Base-by-base conservation (phyloP, 2,329 filamentous ascomycete species). In the Colletotrichum sp. region DNA sequence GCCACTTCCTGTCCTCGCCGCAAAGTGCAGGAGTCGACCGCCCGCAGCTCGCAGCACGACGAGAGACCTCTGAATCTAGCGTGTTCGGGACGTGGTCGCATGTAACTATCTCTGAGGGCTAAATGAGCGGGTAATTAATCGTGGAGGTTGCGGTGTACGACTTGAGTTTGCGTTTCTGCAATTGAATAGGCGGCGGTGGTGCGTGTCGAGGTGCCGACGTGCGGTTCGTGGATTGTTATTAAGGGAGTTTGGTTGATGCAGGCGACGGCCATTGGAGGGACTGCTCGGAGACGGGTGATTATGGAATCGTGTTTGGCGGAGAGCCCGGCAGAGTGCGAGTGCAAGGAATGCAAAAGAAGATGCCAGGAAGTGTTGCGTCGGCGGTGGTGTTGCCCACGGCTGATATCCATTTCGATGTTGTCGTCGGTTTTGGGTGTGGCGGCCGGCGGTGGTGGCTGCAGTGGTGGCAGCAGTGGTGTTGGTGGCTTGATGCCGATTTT, bases 1-100 rank as follows among this genome's bases (percentile, higher is more conserved):
- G 15, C 0, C 0, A 16, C 0, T 36, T 36, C 7, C 15, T 8
- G 34, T 16, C 34, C 34, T 16, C 34, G 15, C 7, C 15, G 0
- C 15, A 16, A 16, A 36, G 15, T 16, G 34, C 15, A 36, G 34
- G 15, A 36, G 15, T 36, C 0, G 8, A 36, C 34, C 34, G 34
- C 34, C 15, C 2, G 34, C 1, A 36, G 34, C 34, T 0, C 15
- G 13, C 34, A 36, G 34, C 34, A 36, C 7, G 8, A 1, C 34
- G 7, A 18, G 36, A 39, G 36, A 8, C 8, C 16, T 39, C 7
- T 8, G 36, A 39, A 5, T 18, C 16, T 9, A 5, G 36, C 36
- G 36, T 39, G 36, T 39, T 18, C 15, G 8, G 36, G 36, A 2
- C 5, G 8, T 9, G 36, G 16, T 39, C 16, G 36, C 15, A 39